Base-by-base conservation (phyloP, 495 filamentous ascomycete genomes). In the Neurospora sp. region DNA sequence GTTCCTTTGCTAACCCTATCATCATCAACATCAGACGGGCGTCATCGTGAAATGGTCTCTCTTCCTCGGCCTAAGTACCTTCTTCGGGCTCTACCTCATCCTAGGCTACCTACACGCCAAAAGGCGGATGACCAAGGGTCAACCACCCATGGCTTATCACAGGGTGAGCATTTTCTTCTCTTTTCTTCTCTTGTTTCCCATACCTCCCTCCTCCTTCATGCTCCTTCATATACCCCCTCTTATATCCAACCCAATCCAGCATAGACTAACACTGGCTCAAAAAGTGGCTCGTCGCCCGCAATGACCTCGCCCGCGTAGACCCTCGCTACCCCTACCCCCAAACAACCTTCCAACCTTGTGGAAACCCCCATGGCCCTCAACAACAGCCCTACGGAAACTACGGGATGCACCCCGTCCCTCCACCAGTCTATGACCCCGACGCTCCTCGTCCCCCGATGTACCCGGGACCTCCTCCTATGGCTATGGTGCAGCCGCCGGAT, bases 31-130 rank as follows among this genome's bases (percentile, higher is more conserved):
- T 68, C 72, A 91, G 89, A 85, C 82, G 37, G 91, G 87, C 53
- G 77, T 85, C 68, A 88, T 89, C 71, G 80, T 92, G 75, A 92
- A 92, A 80, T 94, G 90, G 87, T 85, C 85, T 39, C 79, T 94
- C 59, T 87, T 93, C 77, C 86, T 91, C 72, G 85, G 81, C 68
- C 70, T 86, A 69, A 79, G 88, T 35, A 59, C 86, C 39, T 42
- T 90, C 46, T 77, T 90, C 71, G 74, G 86, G 74, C 77, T 88
- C 38, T 83, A 87, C 72, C 82, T 89, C 76, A 76, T 92, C 39
- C 78, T 89, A 41, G 89, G 89, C 75, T 87, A 88, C 74, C 85
- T 89, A 74, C 92, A 94, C 78, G 92, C 91, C 46, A 86, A 88
- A 81, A 81, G 82, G 61, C 86, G 92, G 65, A 82, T 94, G 70